Evolutionary conservation across 2,329 filamentous ascomycete species (phyloP).

Genomic region (Fusarium agapanthi): DNA sequence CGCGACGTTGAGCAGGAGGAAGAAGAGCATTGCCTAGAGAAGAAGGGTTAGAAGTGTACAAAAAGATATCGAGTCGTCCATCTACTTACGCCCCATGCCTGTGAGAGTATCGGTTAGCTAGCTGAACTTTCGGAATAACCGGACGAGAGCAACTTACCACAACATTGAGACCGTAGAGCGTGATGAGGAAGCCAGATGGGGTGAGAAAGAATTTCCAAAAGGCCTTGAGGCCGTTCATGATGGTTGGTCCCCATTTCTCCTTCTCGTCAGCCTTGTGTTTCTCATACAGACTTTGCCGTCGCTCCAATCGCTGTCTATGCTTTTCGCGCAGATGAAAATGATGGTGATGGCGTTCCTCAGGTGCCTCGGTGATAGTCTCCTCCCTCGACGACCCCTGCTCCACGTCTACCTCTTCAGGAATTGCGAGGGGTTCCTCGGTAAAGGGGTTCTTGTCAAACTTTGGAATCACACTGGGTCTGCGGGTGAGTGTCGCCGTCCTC

Average conservation of each 20-base stretch:
- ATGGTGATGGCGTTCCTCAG: not conserved
- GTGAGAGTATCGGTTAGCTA: not conserved
- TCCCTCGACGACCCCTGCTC: not conserved
- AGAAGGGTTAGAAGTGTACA: not conserved
- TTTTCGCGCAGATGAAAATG: not conserved
- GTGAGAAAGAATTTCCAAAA: slow-evolving; percentile 4
- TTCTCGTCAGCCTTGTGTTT: not conserved
- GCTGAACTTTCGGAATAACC: not conserved
- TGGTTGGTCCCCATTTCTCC: not conserved
- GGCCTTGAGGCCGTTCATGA: not conserved
- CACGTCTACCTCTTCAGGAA: not conserved
- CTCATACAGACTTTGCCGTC: not conserved
- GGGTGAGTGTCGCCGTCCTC: not conserved
- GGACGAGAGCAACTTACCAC: not conserved
- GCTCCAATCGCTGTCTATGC: not conserved
- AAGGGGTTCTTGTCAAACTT: not conserved
- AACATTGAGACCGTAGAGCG: not conserved
- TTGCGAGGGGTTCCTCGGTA: not conserved
- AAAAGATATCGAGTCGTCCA: not conserved
- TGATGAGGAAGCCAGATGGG: slow-evolving; percentile 53
- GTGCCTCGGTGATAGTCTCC: not conserved
- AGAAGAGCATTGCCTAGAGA: not conserved
- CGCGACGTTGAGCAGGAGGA: not conserved
- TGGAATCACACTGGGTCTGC: not conserved
- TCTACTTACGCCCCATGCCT: not conserved